Evolutionary conservation across 495 filamentous ascomycete genomes (phyloP).

Genomic region (Aspergillus egyptiacus): DNA sequence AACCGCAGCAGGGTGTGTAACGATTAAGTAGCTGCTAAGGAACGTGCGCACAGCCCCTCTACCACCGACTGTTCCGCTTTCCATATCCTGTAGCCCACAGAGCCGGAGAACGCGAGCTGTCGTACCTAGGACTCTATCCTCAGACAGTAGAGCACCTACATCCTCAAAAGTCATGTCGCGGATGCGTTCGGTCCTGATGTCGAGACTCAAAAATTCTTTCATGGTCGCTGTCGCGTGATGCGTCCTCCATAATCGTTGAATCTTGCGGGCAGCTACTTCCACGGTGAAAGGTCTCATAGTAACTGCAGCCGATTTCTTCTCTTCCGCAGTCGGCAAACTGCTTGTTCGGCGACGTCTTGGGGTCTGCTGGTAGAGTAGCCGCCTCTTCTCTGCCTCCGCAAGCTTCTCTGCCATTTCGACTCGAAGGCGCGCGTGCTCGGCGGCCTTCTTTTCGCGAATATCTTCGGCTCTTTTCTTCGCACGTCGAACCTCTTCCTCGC

Average conservation of each 20-base stretch:
- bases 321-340: conserved; percentile 53
- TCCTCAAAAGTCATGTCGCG: conserved; percentile 75
- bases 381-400: conserved; percentile 78
- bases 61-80: conserved; percentile 60
- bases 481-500: conserved; percentile 89
- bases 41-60: conserved; percentile 83
- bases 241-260: conserved; percentile 75
- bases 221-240: conserved; percentile 54
- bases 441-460: conserved; percentile 83
- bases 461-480: conserved; percentile 92
- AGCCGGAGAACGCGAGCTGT: conserved; percentile 70
- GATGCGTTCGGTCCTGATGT: conserved; percentile 68
- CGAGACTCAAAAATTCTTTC: conserved; percentile 59
- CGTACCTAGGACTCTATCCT: conserved; percentile 61
- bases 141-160: conserved; percentile 68
- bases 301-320: conserved; percentile 44
- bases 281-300: conserved; percentile 46
- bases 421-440: conserved; percentile 68
- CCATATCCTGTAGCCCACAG: conserved; percentile 68
- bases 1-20: conserved; percentile 87
- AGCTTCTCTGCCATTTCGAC: conserved; percentile 83
- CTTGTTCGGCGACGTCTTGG: conserved; percentile 59
- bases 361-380: conserved; percentile 47
- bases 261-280: conserved; percentile 61
- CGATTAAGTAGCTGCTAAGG: conserved; percentile 84